Percentiles rank a stretch among this genome's conserved stretches.
phyloP scores from a whole-genome alignment of 345 rosid species.

The Acer yangbiense region DNA sequence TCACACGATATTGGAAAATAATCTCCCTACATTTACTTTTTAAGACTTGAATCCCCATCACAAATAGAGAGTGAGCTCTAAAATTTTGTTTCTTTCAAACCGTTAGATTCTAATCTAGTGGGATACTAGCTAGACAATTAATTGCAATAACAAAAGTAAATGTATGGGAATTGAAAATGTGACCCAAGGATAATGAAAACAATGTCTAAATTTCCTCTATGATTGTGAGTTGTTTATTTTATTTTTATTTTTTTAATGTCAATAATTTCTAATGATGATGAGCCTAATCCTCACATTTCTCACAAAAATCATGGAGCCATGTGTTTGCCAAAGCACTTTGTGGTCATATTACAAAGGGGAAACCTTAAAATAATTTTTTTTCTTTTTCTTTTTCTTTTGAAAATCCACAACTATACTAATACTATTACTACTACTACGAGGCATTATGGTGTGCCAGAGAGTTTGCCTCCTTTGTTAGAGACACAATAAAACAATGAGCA shows the following conservation, averaged over 20 bases:
- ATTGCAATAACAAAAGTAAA: neutral
- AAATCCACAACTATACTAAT: constrained; percentile 14
- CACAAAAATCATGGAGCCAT: constrained; percentile 46
- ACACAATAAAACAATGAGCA: constrained; percentile 41
- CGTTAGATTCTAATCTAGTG: too few relatives aligned
- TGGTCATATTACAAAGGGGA: constrained; percentile 16
- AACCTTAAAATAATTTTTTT: constrained; percentile 19
- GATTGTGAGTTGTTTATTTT: neutral
- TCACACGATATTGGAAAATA: too few relatives aligned
- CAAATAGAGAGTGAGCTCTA: too few relatives aligned
- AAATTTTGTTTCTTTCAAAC: too few relatives aligned
- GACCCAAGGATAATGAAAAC: constrained; percentile 12
- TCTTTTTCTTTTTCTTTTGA: neutral
- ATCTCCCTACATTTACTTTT: too few relatives aligned
- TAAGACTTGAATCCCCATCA: too few relatives aligned
- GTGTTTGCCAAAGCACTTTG: constrained; percentile 34
- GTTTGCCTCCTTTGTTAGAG: constrained; percentile 46
- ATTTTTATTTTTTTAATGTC: neutral
- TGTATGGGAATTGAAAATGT: neutral
- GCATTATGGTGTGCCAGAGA: constrained; percentile 38
- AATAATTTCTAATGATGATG: constrained; percentile 30
- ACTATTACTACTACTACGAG: constrained; percentile 5
- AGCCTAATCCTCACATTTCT: constrained; percentile 43
- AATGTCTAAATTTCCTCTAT: constrained; percentile 7
- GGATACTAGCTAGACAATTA: too few relatives aligned